Conservation (phyloP, 257 asterid species). For the Solanum boliviense region DNA sequence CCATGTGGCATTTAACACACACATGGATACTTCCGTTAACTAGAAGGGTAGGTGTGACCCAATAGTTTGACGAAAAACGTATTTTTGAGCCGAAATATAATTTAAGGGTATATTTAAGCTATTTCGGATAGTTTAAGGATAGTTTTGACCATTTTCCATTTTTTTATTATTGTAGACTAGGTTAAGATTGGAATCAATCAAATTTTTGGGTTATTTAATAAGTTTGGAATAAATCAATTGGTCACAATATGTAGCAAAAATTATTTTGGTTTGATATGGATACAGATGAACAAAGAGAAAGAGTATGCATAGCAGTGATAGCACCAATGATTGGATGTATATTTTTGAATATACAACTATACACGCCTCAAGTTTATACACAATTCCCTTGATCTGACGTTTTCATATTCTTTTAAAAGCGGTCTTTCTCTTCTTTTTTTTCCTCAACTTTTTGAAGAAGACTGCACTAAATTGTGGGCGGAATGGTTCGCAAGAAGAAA, state of each 20-base stretch:
- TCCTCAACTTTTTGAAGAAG: not conserved
- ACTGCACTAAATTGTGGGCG: not conserved
- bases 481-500: not conserved
- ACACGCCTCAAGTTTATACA: not conserved
- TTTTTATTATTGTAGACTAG: not conserved
- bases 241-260: not conserved
- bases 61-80: no score
- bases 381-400: not conserved
- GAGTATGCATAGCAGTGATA: not conserved
- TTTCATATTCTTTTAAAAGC: not conserved
- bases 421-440: not conserved
- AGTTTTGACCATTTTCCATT: no score
- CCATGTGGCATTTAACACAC: no score
- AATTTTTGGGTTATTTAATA: not conserved
- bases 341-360: not conserved
- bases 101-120: no score
- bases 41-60: no score
- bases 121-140: no score
- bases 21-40: no score
- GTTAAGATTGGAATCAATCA: not conserved
- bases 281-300: not conserved
- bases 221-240: not conserved
- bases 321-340: not conserved
- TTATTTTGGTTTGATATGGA: not conserved
- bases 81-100: no score